Evolutionary conservation across 1,284 basidiomycete species (phyloP).

Genomic region (Tremellales sp.): DNA sequence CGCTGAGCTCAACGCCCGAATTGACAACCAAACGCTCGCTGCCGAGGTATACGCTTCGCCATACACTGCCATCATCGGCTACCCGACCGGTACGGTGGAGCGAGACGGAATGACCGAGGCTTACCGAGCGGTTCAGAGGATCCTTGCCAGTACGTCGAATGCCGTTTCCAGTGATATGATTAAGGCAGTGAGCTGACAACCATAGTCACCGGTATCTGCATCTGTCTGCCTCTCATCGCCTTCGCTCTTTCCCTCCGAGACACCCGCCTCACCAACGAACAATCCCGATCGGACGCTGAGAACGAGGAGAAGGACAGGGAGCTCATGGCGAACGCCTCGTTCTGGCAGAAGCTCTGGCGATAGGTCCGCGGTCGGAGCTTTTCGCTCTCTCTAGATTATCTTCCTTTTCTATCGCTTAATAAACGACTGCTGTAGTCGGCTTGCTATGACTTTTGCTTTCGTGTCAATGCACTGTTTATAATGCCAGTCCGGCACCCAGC

Average conservation of each 20-base stretch:
- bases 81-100: slow-evolving; percentile 42
- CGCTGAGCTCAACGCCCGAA: slow-evolving; percentile 13
- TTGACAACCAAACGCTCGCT: slow-evolving; percentile 37
- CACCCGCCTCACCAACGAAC: slow-evolving; percentile 30
- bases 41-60: slow-evolving; percentile 39
- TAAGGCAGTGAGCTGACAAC: background rate
- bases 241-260: slow-evolving; percentile 26
- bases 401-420: background rate
- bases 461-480: background rate
- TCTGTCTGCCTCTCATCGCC: slow-evolving; percentile 25
- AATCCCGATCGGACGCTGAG: slow-evolving; percentile 27
- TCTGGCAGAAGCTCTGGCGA: background rate
- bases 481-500: too few species aligned
- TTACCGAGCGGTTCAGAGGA: slow-evolving; percentile 37
- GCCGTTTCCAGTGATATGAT: background rate
- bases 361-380: too few species aligned
- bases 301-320: slow-evolving; percentile 2
- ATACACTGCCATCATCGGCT: slow-evolving; percentile 31
- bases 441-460: background rate
- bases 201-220: slow-evolving; percentile 36
- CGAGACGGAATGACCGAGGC: slow-evolving; percentile 35
- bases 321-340: background rate
- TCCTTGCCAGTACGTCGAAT: slow-evolving; percentile 19
- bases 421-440: background rate
- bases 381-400: background rate